Evolutionary conservation across 164 flowering plant species (phyloP).

Genomic region (Piper longum): DNA sequence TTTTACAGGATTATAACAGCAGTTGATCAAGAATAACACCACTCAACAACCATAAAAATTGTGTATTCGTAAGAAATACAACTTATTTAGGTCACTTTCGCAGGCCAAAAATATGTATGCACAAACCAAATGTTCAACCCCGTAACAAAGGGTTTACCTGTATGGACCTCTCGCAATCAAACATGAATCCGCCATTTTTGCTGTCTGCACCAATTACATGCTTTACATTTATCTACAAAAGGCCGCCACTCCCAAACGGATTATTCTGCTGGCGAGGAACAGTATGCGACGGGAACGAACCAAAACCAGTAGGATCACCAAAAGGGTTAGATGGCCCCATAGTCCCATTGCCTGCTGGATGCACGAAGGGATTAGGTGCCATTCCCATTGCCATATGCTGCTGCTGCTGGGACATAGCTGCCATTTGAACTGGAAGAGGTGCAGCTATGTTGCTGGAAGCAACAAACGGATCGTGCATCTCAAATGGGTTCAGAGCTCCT

Average conservation of each 20-base stretch:
- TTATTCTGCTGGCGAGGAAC: slow-evolving; percentile 44
- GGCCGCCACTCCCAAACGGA: slow-evolving; percentile 75
- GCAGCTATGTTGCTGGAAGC: slow-evolving; percentile 41
- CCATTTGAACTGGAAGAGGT: slow-evolving; percentile 65
- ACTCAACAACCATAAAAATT: too few species aligned
- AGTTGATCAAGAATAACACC: too few species aligned
- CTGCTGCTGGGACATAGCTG: slow-evolving; percentile 51
- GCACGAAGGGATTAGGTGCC: slow-evolving; percentile 54
- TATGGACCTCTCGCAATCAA: neutral
- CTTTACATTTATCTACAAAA: slow-evolving; percentile 24
- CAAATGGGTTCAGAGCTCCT: slow-evolving; percentile 82
- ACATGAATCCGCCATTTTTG: neutral
- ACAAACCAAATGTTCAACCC: too few species aligned
- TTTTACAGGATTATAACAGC: too few species aligned
- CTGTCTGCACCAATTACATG: neutral
- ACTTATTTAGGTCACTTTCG: too few species aligned
- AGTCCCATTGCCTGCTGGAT: slow-evolving; percentile 24
- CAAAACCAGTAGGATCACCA: slow-evolving; percentile 54
- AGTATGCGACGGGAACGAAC: slow-evolving; percentile 43
- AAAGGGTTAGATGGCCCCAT: slow-evolving; percentile 68
- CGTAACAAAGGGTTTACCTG: too few species aligned
- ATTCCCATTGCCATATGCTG: slow-evolving; percentile 5
- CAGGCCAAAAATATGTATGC: too few species aligned
- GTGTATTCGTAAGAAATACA: too few species aligned
- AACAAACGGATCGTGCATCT: slow-evolving; percentile 77